Evolutionary conservation across 2,329 filamentous ascomycete species (phyloP).

Genomic region (Verticillium tricorpus): DNA sequence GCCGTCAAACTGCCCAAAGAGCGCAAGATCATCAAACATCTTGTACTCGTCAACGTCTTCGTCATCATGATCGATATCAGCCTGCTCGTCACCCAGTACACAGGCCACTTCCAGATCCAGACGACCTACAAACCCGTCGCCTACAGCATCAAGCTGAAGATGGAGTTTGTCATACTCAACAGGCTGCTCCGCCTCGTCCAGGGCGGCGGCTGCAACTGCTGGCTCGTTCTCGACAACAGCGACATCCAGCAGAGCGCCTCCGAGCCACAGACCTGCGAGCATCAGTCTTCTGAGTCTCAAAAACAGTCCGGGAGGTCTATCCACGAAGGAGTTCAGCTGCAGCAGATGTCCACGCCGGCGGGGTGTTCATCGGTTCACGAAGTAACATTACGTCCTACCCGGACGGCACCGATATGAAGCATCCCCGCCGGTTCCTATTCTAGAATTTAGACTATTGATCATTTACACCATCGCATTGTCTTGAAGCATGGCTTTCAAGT

Average conservation of each 20-base stretch:
- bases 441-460: no score
- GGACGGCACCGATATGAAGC: no score
- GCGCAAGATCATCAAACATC: slow-evolving; percentile 27
- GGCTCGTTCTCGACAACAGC: neutral
- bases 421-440: no score
- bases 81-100: slow-evolving; percentile 31
- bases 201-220: neutral
- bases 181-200: slow-evolving; percentile 10
- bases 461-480: no score
- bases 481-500: no score
- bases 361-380: neutral
- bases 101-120: slow-evolving; percentile 23
- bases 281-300: neutral
- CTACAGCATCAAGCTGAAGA: slow-evolving; percentile 22
- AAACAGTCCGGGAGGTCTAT: neutral
- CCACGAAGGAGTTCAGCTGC: neutral
- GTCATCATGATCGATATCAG: slow-evolving; percentile 34
- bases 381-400: no score
- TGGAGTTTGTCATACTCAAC: slow-evolving; percentile 46
- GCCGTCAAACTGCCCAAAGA: slow-evolving; percentile 36
- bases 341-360: neutral
- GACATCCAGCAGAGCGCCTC: neutral
- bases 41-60: slow-evolving; percentile 33
- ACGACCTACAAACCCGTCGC: slow-evolving; percentile 12
- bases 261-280: neutral